Conservation (phyloP, 2,329 filamentous ascomycete genomes). For the Penicillium corylophilum region DNA sequence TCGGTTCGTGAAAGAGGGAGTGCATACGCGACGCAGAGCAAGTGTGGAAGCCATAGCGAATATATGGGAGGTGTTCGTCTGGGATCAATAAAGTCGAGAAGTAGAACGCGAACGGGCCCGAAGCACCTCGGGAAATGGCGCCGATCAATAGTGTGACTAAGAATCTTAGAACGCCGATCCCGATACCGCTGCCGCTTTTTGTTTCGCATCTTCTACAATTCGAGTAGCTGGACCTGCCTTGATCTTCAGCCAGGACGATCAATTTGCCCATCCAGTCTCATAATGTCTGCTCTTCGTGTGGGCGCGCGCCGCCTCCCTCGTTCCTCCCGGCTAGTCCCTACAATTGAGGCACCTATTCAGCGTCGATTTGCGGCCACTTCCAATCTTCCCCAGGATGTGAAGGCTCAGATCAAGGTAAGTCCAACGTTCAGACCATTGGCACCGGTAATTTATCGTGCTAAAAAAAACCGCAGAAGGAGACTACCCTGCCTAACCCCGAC, state of each 20-base stretch:
- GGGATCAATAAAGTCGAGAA: background rate
- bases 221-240: background rate
- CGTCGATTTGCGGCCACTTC: conserved; percentile 35
- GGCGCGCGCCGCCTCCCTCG: conserved; percentile 37
- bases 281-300: conserved; percentile 36
- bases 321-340: conserved; percentile 29
- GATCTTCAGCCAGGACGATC: background rate
- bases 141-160: conserved; percentile 11
- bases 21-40: conserved; percentile 37
- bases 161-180: conserved; percentile 19
- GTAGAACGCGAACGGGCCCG: background rate
- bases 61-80: conserved; percentile 1
- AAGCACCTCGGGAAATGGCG: conserved; percentile 9
- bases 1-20: conserved; percentile 41
- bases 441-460: background rate
- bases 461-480: conserved; percentile 43
- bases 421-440: background rate
- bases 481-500: conserved; percentile 65
- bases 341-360: conserved; percentile 34
- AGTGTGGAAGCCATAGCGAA: conserved; percentile 22
- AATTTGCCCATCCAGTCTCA: conserved; percentile 1
- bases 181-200: conserved; percentile 31
- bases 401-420: conserved; percentile 28
- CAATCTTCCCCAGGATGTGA: conserved; percentile 30
- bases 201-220: conserved; percentile 8